A percentile compares a stretch with the other conserved stretches of the same genome.
phyloP scores from a whole-genome alignment of 1,284 basidiomycete genomes.

The Sanghuangporus weigelae region DNA sequence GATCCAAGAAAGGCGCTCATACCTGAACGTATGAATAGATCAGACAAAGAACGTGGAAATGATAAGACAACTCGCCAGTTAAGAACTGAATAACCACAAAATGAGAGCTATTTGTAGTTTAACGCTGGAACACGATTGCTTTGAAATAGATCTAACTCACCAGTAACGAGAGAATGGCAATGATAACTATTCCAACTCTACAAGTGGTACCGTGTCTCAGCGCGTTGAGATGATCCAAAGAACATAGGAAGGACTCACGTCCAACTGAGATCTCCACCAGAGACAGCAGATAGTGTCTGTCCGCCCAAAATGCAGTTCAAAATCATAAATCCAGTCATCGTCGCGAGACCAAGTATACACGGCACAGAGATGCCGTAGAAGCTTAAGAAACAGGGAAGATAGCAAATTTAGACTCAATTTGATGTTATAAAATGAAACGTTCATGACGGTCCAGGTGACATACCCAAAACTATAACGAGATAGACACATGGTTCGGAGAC shows the following conservation, averaged over 20 bases:
- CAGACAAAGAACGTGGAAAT: not conserved
- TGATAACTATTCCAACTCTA: conserved; percentile 87
- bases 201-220: conserved; percentile 5
- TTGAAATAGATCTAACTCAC: conserved; percentile 34
- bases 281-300: conserved; percentile 71
- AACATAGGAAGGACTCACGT: conserved; percentile 39
- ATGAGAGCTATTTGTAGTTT: conserved; percentile 51
- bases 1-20: conserved; percentile 73
- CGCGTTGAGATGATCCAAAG: not conserved
- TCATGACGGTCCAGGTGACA: conserved; percentile 20
- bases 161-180: conserved; percentile 70
- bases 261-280: conserved; percentile 60
- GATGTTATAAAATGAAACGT: not conserved
- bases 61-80: conserved; percentile 40
- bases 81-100: conserved; percentile 76
- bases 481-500: conserved; percentile 85
- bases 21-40: conserved; percentile 35
- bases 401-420: not conserved
- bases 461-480: conserved; percentile 77
- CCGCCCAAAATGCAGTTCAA: conserved; percentile 78
- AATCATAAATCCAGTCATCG: conserved; percentile 70
- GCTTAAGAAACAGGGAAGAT: conserved; percentile 28
- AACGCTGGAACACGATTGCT: not conserved
- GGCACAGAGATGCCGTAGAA: conserved; percentile 64
- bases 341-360: conserved; percentile 58